Base-by-base conservation (phyloP, 208 protist species). In the Trypanosoma avium region DNA sequence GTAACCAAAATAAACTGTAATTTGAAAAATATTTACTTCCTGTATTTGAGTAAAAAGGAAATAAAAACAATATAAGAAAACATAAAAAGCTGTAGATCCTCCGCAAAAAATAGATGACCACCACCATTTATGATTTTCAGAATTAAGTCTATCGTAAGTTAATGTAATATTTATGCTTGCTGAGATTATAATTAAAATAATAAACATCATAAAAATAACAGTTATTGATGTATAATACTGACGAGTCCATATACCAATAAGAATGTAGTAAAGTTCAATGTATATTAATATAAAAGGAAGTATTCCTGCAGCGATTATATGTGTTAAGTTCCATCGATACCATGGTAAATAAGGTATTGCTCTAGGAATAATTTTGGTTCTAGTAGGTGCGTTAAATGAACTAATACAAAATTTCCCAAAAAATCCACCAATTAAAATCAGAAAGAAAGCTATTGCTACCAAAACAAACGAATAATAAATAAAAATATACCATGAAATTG, bases 91-190 rank as follows among this genome's bases (percentile, higher is more conserved):
- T 26, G 24, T 46, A 15, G 32, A 60, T 60, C 50, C 36, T 32
- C 36, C 19, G n/a, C 35, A 60, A 46, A 48, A 15, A 22, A 21
- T 10, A 22, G 49, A 55, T 22, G 9, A 33, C 49, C 29, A 55
- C 49, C 49, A 55, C 29, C 49, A 55, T 38, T 38, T 55, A 19
- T 55, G 49, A 38, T 38, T 55, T 38, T 55, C 49, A 38, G 49
- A 9, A 38, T 30, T 55, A 22, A 55, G 29, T 33, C 27, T 55
- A 40, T 55, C 49, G 22, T 38, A 55, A 8, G 49, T 55, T 38
- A 55, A 55, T 40, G 29, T 29, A 22, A 55, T 55, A 29, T 38
- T 55, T 55, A n/a, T 22, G 6, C 49, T 10, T 22, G 49, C 49
- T 22, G 24, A 40, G 9, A 55, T n/a, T 29, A 38, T 22, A 38